Base-by-base conservation (phyloP, 2,329 filamentous ascomycete species). In the Cercospora sesami region DNA sequence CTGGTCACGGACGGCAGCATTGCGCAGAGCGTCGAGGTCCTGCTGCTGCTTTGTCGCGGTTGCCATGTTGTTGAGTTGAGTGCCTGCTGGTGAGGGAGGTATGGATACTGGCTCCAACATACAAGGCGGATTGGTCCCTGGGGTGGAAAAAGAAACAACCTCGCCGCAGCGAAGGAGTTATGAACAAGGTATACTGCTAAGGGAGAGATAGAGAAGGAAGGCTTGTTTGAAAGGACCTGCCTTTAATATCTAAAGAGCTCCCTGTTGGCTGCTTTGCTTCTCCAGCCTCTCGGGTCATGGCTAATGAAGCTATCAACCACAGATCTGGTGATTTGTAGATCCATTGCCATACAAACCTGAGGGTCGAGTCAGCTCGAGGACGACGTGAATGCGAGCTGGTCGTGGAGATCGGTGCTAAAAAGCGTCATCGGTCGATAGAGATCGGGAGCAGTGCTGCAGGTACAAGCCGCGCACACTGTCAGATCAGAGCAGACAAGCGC, bases 81-180 rank as follows among this genome's bases (percentile, higher is more conserved):
- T 62, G 39, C 23, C 63, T 48, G 57, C 26, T 45, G 45, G 36
- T 12, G 55, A 39, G 48, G 62, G 63, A 53, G 66, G 66, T 28
- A 68, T 68, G 33, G 57, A 33, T 18, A 68, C 62, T 58, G 66
- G 66, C 64, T 68, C 66, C 66, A 68, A 62, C 66, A 68, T 67
- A 55, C 48, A 65, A 65, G 33, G 53, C 48, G 10, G 23, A 42
- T 36, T 28, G 51, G 30, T 58, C 31, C 18, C 51, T 2, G 23
- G 31, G 28, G n/a, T 45, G 45, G 18, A 21, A 57, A 23, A 16
- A 21, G 33, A 4, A 60, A 65, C 57, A 10, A 65, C 63, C 55
- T 45, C 55, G 21, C 10, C 51, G 28, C 42, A 33, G 21, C 33
- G 21, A 28, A 53, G 55, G 62, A 61, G 66, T 58, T 58, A 51